These are phyloP conservation scores for Termitomyces sp. DNA, from an alignment of 768 basidiomycete genomes.

Conservation along the genomic window DNA sequence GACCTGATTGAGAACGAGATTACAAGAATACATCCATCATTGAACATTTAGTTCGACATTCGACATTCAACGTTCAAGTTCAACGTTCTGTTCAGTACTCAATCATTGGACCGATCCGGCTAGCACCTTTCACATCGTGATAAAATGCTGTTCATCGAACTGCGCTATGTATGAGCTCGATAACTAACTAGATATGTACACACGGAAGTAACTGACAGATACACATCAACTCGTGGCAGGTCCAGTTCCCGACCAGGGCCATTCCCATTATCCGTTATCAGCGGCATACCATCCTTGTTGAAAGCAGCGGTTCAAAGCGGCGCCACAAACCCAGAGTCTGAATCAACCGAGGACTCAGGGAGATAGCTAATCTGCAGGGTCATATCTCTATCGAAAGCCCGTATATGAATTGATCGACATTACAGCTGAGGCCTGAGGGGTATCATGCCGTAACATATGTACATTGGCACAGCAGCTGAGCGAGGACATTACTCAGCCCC, in stretches of 20 bases:
- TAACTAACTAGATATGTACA: no score
- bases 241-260: neutral
- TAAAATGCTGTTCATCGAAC: no score
- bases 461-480: neutral
- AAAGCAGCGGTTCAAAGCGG: neutral
- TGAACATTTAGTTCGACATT: no score
- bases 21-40: no score
- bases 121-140: no score
- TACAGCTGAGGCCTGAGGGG: neutral
- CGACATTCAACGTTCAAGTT: no score
- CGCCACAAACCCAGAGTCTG: neutral
- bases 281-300: slow-evolving; percentile 2
- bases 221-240: slow-evolving; percentile 8
- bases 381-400: neutral
- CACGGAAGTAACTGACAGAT: slow-evolving; percentile 3
- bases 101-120: no score
- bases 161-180: no score
- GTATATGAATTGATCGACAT: slow-evolving; percentile 9
- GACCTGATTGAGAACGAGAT: no score
- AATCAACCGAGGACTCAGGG: neutral
- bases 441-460: neutral
- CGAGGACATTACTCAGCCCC: neutral
- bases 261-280: slow-evolving; percentile 11
- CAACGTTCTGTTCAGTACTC: no score
- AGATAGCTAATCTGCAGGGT: neutral